These are phyloP conservation scores for Raddia guianensis DNA, from an alignment of 176 grass and related monocot species.

Conservation along the genomic window DNA sequence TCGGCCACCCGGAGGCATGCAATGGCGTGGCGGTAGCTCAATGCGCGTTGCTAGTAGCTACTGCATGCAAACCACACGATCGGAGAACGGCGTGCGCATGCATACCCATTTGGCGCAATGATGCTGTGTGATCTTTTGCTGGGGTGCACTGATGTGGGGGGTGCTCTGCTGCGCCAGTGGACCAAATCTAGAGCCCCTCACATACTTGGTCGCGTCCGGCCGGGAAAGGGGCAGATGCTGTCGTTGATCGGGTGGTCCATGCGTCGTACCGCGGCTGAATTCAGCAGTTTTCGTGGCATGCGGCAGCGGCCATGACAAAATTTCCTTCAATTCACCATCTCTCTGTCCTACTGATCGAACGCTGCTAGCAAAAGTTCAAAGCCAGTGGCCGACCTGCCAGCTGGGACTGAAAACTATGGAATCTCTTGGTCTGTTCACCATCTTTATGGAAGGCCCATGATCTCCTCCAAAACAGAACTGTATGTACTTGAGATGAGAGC, in stretches of 20 bases:
- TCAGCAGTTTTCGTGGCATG: too few species aligned
- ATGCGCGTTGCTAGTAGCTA: too few species aligned
- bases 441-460: background rate
- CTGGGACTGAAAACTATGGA: background rate
- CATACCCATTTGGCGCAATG: background rate
- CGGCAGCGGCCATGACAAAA: background rate
- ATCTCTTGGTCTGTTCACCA: background rate
- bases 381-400: background rate
- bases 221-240: background rate
- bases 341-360: background rate
- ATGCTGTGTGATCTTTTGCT: background rate
- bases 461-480: background rate
- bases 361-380: background rate
- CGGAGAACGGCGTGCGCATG: too few species aligned
- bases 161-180: background rate
- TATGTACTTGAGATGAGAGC: background rate
- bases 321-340: background rate
- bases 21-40: background rate
- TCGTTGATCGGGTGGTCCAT: constrained; percentile 28
- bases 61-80: too few species aligned
- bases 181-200: constrained; percentile 4
- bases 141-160: background rate
- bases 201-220: background rate
- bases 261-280: background rate
- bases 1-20: too few species aligned